A percentile compares a stretch with the other conserved stretches of the same genome.
Conservation (phyloP, 495 filamentous ascomycete genomes). For the Penicillium desertorum region DNA sequence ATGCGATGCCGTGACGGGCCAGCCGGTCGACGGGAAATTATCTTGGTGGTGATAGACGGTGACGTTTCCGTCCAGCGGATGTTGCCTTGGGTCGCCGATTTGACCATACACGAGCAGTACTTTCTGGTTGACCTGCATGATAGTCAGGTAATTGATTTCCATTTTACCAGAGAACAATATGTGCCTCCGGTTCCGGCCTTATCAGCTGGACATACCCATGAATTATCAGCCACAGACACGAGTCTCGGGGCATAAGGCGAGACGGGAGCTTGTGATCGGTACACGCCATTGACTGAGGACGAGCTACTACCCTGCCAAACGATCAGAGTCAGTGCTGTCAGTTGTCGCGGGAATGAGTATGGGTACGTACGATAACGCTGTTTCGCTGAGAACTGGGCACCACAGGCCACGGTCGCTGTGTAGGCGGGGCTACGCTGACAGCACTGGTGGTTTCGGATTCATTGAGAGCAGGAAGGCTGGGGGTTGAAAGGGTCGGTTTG, state of each 20-base stretch:
- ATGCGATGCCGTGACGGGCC: constrained; percentile 82
- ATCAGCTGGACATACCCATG: constrained; percentile 61
- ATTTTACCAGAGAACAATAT: background rate
- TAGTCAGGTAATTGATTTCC: constrained; percentile 14
- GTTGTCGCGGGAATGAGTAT: background rate
- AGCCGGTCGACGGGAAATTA: constrained; percentile 72
- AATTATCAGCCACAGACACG: constrained; percentile 71
- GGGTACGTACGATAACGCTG: constrained; percentile 47
- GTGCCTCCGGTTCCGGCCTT: background rate
- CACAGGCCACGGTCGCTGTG: constrained; percentile 46
- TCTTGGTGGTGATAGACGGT: constrained; percentile 82
- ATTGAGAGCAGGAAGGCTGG: constrained; percentile 54
- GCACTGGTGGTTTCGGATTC: constrained; percentile 39
- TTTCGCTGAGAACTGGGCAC: constrained; percentile 49
- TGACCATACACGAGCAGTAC: constrained; percentile 77
- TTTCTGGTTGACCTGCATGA: constrained; percentile 78
- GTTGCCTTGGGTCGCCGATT: constrained; percentile 69
- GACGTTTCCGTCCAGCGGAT: constrained; percentile 73
- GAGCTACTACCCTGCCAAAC: constrained; percentile 38
- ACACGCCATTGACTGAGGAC: constrained; percentile 54
- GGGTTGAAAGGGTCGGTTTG: constrained; percentile 52
- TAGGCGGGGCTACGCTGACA: constrained; percentile 34
- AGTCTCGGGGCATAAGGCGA: constrained; percentile 80
- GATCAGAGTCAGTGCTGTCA: background rate
- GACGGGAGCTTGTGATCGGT: constrained; percentile 52